Conservation (phyloP, 352 stramenopile species). For the Phytophthora crassamura region DNA sequence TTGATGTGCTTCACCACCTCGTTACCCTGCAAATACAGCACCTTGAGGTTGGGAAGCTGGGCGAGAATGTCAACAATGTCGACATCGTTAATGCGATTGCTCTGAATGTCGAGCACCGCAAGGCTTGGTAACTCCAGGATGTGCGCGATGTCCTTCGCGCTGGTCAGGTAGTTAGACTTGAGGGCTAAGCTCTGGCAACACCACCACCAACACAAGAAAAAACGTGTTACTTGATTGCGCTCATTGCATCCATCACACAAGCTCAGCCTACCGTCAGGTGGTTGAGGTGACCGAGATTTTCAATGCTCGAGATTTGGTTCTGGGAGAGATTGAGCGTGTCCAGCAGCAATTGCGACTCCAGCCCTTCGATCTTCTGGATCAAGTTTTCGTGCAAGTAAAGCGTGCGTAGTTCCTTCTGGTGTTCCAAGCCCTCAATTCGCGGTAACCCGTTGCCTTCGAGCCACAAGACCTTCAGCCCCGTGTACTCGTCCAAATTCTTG, state of each 20-base stretch:
- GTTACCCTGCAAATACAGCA: constrained; percentile 86
- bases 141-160: constrained; percentile 64
- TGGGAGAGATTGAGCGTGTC: constrained; percentile 87
- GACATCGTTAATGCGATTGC: constrained; percentile 78
- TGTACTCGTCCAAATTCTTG: constrained; percentile 96
- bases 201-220: neutral
- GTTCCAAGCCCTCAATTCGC: constrained; percentile 91
- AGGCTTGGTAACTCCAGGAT: constrained; percentile 72
- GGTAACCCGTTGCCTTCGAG: constrained; percentile 94
- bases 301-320: constrained; percentile 81
- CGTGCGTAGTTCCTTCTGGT: constrained; percentile 87
- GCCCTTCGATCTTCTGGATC: constrained; percentile 92
- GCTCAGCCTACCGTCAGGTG: constrained; percentile 55
- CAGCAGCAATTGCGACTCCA: constrained; percentile 61
- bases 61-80: constrained; percentile 70
- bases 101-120: constrained; percentile 82
- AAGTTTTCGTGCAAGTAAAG: constrained; percentile 96
- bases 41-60: constrained; percentile 81
- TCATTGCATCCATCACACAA: too few species aligned
- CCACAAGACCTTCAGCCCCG: constrained; percentile 93
- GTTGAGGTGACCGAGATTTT: constrained; percentile 79
- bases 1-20: constrained; percentile 90
- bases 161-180: constrained; percentile 79
- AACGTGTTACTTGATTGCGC: too few species aligned
- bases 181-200: constrained; percentile 62